Base-by-base conservation (phyloP, 2,329 filamentous ascomycete genomes). In the Talaromyces rugulosus region DNA sequence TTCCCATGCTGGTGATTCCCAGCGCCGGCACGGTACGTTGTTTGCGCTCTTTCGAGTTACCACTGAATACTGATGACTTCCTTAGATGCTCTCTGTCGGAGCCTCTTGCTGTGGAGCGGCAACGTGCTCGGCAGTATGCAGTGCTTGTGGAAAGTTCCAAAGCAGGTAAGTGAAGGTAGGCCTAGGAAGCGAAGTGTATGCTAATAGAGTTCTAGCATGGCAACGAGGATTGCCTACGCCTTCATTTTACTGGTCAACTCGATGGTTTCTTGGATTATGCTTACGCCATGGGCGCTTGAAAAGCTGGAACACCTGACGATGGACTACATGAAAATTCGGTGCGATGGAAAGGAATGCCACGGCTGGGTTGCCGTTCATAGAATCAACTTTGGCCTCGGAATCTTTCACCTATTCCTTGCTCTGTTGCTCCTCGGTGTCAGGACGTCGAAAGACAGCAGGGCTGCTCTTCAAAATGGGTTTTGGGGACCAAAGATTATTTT, bases 191-290 rank as follows among this genome's bases (percentile, higher is more conserved):
- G 8, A 23, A 31, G 12, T 14, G 52, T 11, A 56, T 34, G 63
- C 70, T 76, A 64, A 77, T 63, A 16, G 56, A 51, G 14, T 30
- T 16, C 30, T 68, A 96, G 92, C 79, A 93, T 98, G 80, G 93
- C 93, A 61, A 99, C 95, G 68, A 91, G 95, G 81, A 96, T 98
- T 80, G 94, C 91, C 72, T 97, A 96, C 75, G 93, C 95, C 66
- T 86, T 98, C 72, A 89, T 99, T 65, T 90, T 99, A 60, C 87
- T 99, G 67, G 80, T 98, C 77, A 99, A 99, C 83, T 97, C 94
- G 63, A 96, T 98, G 66, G 76, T 98, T 58, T 94, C 95, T 40
- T 99, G 95, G 95, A 91, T 99, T 69, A 96, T 98, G 92, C 92
- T 99, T 80, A 99, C 95, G 27, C 91, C 92, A 59, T 99, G 95